Conservation (phyloP, 176 grass and related monocot genomes). For the Oryza glumipatula region DNA sequence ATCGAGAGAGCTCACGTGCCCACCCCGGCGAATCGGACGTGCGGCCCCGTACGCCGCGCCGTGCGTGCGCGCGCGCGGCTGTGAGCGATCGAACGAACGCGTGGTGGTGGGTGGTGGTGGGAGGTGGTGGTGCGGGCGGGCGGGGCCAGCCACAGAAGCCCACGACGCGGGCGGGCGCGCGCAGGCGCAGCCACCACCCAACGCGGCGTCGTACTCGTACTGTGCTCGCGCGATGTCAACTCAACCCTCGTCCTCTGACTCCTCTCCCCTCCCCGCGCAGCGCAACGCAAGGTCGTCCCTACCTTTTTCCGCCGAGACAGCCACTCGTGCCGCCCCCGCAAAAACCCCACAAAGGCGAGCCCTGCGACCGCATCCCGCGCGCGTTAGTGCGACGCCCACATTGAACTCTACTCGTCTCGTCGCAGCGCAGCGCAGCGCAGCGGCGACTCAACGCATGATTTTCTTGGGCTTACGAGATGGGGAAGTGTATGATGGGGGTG, state of each 20-base stretch:
- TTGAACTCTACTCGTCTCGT: no score
- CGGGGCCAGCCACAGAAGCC: neutral
- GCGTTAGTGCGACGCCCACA: neutral
- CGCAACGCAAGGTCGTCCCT: neutral
- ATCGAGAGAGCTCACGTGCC: neutral
- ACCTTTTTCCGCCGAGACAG: neutral
- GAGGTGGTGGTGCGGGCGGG: neutral
- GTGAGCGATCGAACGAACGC: neutral
- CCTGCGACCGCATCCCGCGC: neutral
- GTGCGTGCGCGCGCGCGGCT: neutral
- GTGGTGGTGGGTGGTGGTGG: constrained; percentile 11
- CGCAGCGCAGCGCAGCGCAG: neutral
- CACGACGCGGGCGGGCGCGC: constrained; percentile 26
- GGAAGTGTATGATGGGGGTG: neutral
- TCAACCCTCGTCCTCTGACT: neutral
- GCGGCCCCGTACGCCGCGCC: neutral
- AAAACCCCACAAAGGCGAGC: neutral
- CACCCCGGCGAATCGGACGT: no score
- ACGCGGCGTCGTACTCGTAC: constrained; percentile 29
- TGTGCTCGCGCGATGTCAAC: constrained; percentile 27
- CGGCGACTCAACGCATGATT: neutral
- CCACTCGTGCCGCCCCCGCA: neutral
- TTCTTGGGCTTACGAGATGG: neutral
- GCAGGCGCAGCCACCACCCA: constrained; percentile 44
- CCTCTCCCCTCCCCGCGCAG: neutral